Evolutionary conservation across 441 rosid genomes (phyloP).

Genomic region (Eruca vesicaria): DNA sequence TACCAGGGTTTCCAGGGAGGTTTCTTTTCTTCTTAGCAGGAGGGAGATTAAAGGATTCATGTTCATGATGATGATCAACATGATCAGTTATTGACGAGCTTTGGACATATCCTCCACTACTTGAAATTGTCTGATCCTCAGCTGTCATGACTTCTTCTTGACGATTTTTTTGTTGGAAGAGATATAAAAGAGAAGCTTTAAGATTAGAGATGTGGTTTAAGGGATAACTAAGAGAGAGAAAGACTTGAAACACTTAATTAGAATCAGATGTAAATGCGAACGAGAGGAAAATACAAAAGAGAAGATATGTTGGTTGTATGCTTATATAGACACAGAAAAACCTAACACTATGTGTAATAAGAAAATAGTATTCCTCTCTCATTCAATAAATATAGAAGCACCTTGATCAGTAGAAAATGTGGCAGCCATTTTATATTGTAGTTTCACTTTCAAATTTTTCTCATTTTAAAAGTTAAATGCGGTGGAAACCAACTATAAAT

Average conservation of each 20-base stretch:
- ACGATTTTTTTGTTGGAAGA: conserved; percentile 7
- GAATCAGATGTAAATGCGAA: conserved; percentile 10
- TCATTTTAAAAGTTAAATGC: conserved; percentile 16
- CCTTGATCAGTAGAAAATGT: conserved; percentile 31
- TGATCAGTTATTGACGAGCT: conserved; percentile 25
- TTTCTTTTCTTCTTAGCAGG: conserved; percentile 60
- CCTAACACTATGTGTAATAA: conserved; percentile 2
- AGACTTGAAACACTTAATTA: not conserved
- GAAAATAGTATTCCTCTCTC: conserved; percentile 2
- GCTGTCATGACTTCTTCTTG: conserved; percentile 25
- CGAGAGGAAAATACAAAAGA: conserved; percentile 24
- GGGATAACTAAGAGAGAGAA: not conserved
- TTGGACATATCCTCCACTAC: conserved; percentile 28
- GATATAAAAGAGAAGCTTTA: not conserved
- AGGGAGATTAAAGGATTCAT: conserved; percentile 32
- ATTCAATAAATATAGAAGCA: conserved; percentile 20
- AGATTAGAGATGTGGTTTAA: not conserved
- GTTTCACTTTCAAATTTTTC: conserved; percentile 10
- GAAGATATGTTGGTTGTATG: conserved; percentile 43
- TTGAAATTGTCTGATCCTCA: conserved; percentile 29
- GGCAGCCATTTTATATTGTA: conserved; percentile 18
- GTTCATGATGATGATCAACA: conserved; percentile 29
- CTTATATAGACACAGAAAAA: conserved; percentile 16
- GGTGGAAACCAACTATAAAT: conserved; percentile 27
- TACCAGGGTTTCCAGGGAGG: conserved; percentile 96